These are phyloP conservation scores for Leccinum subatratum DNA, from an alignment of 1,284 basidiomycete species.

Conservation along the genomic window DNA sequence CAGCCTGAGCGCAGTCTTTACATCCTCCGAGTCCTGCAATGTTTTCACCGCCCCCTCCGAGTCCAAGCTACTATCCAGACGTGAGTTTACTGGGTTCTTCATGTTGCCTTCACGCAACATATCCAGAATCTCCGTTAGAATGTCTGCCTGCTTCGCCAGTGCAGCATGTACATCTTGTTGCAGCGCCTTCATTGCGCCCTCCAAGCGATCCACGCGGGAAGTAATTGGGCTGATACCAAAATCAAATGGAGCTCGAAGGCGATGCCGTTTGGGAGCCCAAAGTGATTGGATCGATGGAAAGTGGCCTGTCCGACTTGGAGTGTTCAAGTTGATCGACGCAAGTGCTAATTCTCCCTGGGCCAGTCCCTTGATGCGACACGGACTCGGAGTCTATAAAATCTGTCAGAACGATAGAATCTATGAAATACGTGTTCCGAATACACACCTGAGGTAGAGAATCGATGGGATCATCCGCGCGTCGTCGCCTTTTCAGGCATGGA, in stretches of 20 bases:
- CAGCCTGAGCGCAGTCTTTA: no score
- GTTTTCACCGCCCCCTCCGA: no score
- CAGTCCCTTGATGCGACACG: no score
- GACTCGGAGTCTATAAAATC: no score
- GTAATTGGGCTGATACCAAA: background rate
- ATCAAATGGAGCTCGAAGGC: background rate
- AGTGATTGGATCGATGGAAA: no score
- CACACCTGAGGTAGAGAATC: background rate
- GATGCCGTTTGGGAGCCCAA: background rate
- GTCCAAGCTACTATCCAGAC: no score
- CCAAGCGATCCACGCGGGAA: background rate
- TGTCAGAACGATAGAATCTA: background rate
- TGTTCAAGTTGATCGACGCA: no score
- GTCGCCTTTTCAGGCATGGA: background rate
- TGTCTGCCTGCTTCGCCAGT: background rate
- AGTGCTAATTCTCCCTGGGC: background rate
- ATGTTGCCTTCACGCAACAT: background rate
- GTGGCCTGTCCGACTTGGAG: no score
- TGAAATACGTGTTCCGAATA: background rate
- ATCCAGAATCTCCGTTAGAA: background rate
- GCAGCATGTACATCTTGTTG: background rate
- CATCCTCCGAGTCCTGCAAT: no score
- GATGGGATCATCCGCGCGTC: background rate
- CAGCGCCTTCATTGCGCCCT: background rate
- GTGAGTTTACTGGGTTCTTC: no score